phyloP scores from a whole-genome alignment of 495 filamentous ascomycete genomes.

The Jackrogersella minutella region DNA sequence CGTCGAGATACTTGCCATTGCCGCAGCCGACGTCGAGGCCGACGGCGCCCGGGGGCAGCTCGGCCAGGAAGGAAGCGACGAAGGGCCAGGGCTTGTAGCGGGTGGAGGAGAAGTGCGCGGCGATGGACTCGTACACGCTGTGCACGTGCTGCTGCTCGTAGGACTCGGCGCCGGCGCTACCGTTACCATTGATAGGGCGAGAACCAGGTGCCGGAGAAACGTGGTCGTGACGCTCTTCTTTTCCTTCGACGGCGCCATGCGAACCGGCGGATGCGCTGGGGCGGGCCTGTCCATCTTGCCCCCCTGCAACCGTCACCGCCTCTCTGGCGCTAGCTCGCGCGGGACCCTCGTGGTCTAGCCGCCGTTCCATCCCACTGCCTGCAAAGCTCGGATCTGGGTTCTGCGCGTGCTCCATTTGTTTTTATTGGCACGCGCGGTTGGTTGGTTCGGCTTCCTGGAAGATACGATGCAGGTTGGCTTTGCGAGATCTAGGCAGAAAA shows the following conservation, averaged over 20 bases:
- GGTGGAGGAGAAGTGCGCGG: slow-evolving; percentile 91
- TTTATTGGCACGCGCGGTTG: background rate
- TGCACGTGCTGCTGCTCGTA: slow-evolving; percentile 93
- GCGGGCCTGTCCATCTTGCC: slow-evolving; percentile 2
- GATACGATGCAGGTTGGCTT: background rate
- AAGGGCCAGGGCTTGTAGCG: slow-evolving; percentile 98
- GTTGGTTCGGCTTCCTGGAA: background rate
- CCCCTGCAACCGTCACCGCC: slow-evolving; percentile 23
- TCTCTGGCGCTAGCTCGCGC: slow-evolving; percentile 10
- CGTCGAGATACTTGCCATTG: slow-evolving; percentile 92
- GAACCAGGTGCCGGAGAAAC: slow-evolving; percentile 4
- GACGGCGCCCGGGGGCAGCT: slow-evolving; percentile 73
- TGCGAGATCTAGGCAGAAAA: slow-evolving; percentile 17
- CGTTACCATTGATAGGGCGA: background rate
- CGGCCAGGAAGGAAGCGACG: slow-evolving; percentile 78
- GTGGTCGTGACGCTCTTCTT: background rate
- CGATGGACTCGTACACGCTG: slow-evolving; percentile 92
- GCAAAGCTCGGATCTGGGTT: slow-evolving; percentile 20
- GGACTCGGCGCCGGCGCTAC: slow-evolving; percentile 44
- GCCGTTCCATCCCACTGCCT: slow-evolving; percentile 23
- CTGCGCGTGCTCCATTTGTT: background rate
- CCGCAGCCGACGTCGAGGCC: slow-evolving; percentile 94
- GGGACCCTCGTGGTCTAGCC: slow-evolving; percentile 21
- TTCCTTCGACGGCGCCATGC: slow-evolving; percentile 28
- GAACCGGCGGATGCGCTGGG: slow-evolving; percentile 20